phyloP scores from a whole-genome alignment of 345 rosid genomes.

The Corchorus capsularis region DNA sequence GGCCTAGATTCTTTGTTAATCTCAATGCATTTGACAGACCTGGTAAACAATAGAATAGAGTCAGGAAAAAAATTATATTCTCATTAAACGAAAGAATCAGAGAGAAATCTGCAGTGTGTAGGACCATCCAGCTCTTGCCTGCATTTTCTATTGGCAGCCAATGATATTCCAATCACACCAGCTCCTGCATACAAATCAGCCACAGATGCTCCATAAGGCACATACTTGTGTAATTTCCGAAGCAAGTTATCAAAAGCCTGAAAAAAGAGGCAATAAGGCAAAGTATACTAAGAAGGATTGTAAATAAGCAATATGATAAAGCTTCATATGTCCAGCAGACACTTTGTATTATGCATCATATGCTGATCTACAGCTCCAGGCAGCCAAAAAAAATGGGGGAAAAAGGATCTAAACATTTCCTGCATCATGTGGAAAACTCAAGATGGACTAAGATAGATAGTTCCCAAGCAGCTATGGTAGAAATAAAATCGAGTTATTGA shows the following conservation, averaged over 20 bases:
- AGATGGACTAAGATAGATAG: not conserved
- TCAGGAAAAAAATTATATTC: slow-evolving; percentile 15
- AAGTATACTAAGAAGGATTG: slow-evolving; percentile 3
- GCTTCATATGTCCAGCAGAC: slow-evolving; percentile 6
- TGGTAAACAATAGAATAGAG: slow-evolving; percentile 34
- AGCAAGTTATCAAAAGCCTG: slow-evolving; percentile 84
- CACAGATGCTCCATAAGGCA: slow-evolving; percentile 83
- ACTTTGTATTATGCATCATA: slow-evolving; percentile 13
- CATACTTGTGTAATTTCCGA: slow-evolving; percentile 83
- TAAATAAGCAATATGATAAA: not conserved
- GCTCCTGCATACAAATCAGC: slow-evolving; percentile 97
- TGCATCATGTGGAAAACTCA: not conserved
- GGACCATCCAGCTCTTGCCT: slow-evolving; percentile 45
- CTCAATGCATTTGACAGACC: slow-evolving; percentile 90
- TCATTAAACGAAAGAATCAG: slow-evolving; percentile 4
- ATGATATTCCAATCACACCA: slow-evolving; percentile 88
- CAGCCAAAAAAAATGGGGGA: not conserved
- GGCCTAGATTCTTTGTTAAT: slow-evolving; percentile 86
- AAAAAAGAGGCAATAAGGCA: slow-evolving; percentile 21
- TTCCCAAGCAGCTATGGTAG: not conserved
- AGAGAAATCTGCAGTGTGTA: slow-evolving; percentile 9
- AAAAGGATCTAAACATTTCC: not conserved
- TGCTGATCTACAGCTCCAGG: not conserved
- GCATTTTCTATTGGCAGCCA: slow-evolving; percentile 87
- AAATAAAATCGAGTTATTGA: not conserved